These are phyloP conservation scores for Apiotrichum porosum DNA, from an alignment of 1,284 basidiomycete genomes.

Conservation along the genomic window DNA sequence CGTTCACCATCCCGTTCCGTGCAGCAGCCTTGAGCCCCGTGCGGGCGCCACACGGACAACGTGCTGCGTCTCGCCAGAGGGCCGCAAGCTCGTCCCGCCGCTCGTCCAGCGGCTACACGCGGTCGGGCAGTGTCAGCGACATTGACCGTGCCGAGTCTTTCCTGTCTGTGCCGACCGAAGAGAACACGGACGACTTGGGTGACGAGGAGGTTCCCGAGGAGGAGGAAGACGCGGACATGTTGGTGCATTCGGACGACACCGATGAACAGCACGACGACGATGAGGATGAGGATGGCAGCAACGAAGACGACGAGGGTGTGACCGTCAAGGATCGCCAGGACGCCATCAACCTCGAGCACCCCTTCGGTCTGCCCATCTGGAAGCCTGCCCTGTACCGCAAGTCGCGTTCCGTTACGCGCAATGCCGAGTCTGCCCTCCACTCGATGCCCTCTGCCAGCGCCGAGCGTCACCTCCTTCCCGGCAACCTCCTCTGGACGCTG, in stretches of 20 bases:
- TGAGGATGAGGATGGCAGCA: conserved; percentile 30
- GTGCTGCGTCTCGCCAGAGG: conserved; percentile 1
- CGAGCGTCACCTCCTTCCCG: conserved; percentile 81
- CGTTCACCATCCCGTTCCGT: neutral
- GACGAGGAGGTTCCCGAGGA: conserved; percentile 17
- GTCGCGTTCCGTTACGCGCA: conserved; percentile 88
- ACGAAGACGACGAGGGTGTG: conserved; percentile 69
- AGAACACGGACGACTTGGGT: conserved; percentile 13
- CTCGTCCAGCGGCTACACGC: conserved; percentile 12
- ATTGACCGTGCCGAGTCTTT: conserved; percentile 15
- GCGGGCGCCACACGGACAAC: neutral
- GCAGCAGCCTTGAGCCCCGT: conserved; percentile 1
- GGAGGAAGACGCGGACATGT: conserved; percentile 26
- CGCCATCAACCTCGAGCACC: conserved; percentile 96
- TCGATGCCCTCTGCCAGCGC: conserved; percentile 85
- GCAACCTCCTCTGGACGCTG: conserved; percentile 87
- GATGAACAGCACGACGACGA: conserved; percentile 35
- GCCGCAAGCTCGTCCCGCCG: conserved; percentile 3
- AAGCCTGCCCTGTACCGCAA: conserved; percentile 99
- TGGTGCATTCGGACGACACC: conserved; percentile 21
- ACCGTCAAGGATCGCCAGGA: conserved; percentile 96
- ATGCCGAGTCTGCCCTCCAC: conserved; percentile 92
- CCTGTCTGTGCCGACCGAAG: neutral
- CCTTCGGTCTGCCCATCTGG: conserved; percentile 99
- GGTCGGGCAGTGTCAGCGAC: conserved; percentile 14